Evolutionary conservation across 2,329 filamentous ascomycete species (phyloP), one percentile per base, ranked within the genome.

Genomic region (Corynespora cassiicola): DNA sequence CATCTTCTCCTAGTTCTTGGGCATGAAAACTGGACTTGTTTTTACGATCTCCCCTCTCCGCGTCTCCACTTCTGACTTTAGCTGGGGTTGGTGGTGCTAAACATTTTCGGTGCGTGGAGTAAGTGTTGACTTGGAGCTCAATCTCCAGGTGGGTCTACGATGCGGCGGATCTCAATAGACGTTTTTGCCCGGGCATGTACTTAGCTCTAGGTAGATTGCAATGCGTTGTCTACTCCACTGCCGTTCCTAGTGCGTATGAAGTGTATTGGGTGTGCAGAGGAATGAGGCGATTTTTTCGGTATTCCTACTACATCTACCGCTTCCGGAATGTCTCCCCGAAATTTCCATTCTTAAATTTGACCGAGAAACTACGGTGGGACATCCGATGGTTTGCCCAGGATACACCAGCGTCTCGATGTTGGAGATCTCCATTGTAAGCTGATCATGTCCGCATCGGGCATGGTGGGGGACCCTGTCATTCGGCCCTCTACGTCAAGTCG

Each of bases 401-500:
- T n/a, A n/a, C n/a, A n/a, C n/a, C n/a, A n/a, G 15, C 29, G 18
- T 18, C 17, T 33, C 7, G 22, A 32, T 26, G 32, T 23, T 39
- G 17, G 29, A 5, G 25, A 29, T 30, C 15, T 7, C 15, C 14
- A 19, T 43, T 47, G 43, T 31, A 45, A 49, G 54, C 46, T 30
- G 47, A 54, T 53, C 54, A 28, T 36, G 48, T 33, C 45, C 35
- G 31, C 22, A 14, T 31, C 21, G 18, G 34, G 42, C 34, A 47
- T 50, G 35, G 34, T 17, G 34, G 46, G 42, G 41, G 26, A 39
- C 43, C 43, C 42, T 40, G 42, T 36, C 35, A 41, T 38, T 42
- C 49, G 50, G 50, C 52, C 58, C 58, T 61, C 54, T 66, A 66
- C 63, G 63, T 66, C 64, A 67, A 56, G n/a, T 41, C 29, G 36